Percentiles rank a stretch among this genome's conserved stretches.
Evolutionary conservation across 2,329 filamentous ascomycete genomes (phyloP).

Genomic region (Cladosporium sp.): DNA sequence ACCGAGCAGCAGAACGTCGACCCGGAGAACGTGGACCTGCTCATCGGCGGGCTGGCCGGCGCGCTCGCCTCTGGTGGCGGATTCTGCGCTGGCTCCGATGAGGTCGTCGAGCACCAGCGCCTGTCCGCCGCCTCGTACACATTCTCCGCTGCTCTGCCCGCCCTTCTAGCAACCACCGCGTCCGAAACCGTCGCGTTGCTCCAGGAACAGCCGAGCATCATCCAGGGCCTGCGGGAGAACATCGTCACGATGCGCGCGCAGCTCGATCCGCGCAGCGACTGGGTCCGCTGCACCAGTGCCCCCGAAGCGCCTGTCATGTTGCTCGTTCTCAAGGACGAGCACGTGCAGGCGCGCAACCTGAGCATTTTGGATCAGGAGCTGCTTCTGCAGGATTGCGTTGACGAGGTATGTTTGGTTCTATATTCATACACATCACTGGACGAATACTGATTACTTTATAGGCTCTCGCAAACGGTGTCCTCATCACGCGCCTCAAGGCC

Average conservation of each 20-base stretch:
- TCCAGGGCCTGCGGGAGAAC: slow-evolving; percentile 75
- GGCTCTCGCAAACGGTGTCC: slow-evolving; percentile 78
- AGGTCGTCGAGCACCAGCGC: slow-evolving; percentile 93
- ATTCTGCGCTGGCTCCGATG: slow-evolving; percentile 86
- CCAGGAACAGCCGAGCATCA: slow-evolving; percentile 77
- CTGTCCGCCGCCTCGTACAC: slow-evolving; percentile 90
- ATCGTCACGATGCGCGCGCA: slow-evolving; percentile 79
- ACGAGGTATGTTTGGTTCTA: slow-evolving; percentile 62
- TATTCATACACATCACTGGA: not conserved
- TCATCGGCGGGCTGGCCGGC: slow-evolving; percentile 85
- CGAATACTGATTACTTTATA: slow-evolving; percentile 34
- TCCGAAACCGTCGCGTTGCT: slow-evolving; percentile 83
- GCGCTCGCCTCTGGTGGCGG: slow-evolving; percentile 88
- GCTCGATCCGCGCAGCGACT: slow-evolving; percentile 88
- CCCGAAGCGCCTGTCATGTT: slow-evolving; percentile 83
- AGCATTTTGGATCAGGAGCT: slow-evolving; percentile 72
- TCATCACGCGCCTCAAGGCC: slow-evolving; percentile 80
- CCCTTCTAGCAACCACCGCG: slow-evolving; percentile 89
- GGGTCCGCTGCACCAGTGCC: slow-evolving; percentile 75
- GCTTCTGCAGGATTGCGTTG: slow-evolving; percentile 83
- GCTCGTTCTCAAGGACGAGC: slow-evolving; percentile 74
- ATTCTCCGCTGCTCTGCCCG: slow-evolving; percentile 89
- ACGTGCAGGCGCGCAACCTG: slow-evolving; percentile 64
- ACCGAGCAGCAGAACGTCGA: slow-evolving; percentile 98
- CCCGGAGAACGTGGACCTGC: slow-evolving; percentile 90